Conservation (phyloP, 2,329 filamentous ascomycete species). For the Aspergillus clavatus region DNA sequence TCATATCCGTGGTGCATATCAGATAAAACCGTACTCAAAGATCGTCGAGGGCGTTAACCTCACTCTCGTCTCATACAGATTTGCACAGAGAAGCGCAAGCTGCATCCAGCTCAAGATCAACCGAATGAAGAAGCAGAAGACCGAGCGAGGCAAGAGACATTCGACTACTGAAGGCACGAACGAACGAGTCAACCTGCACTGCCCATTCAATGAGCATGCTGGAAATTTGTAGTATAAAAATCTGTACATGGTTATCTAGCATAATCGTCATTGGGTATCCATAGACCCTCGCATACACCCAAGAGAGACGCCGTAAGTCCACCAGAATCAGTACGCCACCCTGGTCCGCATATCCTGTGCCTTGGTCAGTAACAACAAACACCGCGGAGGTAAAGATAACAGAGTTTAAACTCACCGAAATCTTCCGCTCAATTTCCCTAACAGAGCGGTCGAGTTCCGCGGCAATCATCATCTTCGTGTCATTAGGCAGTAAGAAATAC, state of each 20-base stretch:
- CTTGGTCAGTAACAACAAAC: constrained; percentile 13
- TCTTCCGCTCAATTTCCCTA: constrained; percentile 91
- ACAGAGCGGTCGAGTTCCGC: constrained; percentile 87
- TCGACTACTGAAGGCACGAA: neutral
- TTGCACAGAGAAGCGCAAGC: constrained; percentile 14
- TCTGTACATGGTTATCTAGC: constrained; percentile 12
- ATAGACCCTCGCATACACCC: constrained; percentile 17
- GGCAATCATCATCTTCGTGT: constrained; percentile 93
- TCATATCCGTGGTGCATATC: constrained; percentile 30
- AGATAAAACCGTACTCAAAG: constrained; percentile 49
- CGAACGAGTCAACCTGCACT: neutral
- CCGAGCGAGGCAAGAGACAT: constrained; percentile 51
- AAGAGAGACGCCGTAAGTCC: constrained; percentile 24
- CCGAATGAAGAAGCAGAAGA: constrained; percentile 32
- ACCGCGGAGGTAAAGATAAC: no score
- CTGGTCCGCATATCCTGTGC: constrained; percentile 53
- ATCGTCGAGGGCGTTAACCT: constrained; percentile 37
- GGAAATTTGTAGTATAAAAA: constrained; percentile 3
- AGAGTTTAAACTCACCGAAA: constrained; percentile 61
- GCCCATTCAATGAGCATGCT: neutral
- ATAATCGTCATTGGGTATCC: constrained; percentile 21
- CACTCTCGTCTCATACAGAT: constrained; percentile 46
- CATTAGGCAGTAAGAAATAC: constrained; percentile 74
- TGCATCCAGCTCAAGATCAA: constrained; percentile 42
- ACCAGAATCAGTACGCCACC: constrained; percentile 48